Evolutionary conservation across 1,139 yeast species (phyloP).

Genomic region (Meyerozyma elateridarum): DNA sequence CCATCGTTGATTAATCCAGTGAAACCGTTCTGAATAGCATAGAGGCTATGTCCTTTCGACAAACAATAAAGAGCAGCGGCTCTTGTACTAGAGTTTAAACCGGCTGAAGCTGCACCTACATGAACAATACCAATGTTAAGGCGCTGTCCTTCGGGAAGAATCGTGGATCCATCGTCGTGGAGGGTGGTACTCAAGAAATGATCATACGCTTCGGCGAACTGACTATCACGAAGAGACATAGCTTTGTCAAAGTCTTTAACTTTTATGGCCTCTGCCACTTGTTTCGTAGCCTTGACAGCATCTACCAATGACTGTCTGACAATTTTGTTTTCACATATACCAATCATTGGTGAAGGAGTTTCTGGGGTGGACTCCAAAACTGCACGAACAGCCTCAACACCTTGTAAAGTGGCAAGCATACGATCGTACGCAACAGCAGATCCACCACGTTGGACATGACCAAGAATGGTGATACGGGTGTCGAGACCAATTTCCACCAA

Average conservation of each 20-base stretch:
- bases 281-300: slow-evolving; percentile 80
- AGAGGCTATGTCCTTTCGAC: slow-evolving; percentile 84
- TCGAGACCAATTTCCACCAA: slow-evolving; percentile 83
- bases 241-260: slow-evolving; percentile 79
- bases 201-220: slow-evolving; percentile 56
- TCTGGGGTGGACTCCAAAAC: slow-evolving; percentile 84
- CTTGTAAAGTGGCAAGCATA: slow-evolving; percentile 87
- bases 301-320: slow-evolving; percentile 81
- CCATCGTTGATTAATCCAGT: slow-evolving; percentile 85
- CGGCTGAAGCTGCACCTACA: slow-evolving; percentile 97
- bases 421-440: slow-evolving; percentile 94
- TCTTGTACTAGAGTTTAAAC: slow-evolving; percentile 87
- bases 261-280: slow-evolving; percentile 82
- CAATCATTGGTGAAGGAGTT: slow-evolving; percentile 94
- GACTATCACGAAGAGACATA: slow-evolving; percentile 80
- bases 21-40: slow-evolving; percentile 88
- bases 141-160: slow-evolving; percentile 13
- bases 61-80: slow-evolving; percentile 89
- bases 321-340: slow-evolving; percentile 80
- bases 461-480: slow-evolving; percentile 90
- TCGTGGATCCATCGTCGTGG: slow-evolving; percentile 12
- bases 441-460: slow-evolving; percentile 99
- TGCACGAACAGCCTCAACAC: slow-evolving; percentile 95
- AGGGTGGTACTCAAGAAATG: slow-evolving; percentile 11
- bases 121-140: slow-evolving; percentile 49